Percentiles rank a stretch among this genome's conserved stretches.
These are phyloP conservation scores for Suhomyces kilbournensis DNA, from an alignment of 805 yeast species.

Conservation along the genomic window DNA sequence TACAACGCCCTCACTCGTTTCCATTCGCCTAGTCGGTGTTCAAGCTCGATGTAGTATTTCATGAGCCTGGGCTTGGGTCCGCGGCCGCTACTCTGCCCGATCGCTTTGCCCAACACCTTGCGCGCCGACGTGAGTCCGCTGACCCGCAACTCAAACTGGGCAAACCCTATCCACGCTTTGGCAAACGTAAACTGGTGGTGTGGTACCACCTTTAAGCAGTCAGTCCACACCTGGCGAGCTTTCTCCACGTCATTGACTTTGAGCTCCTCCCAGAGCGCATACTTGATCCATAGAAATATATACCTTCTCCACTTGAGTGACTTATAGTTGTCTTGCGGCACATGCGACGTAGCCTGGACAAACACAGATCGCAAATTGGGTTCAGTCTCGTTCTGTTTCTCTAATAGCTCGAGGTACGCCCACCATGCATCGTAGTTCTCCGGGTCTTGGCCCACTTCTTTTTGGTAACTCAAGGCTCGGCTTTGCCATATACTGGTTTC, in stretches of 20 bases:
- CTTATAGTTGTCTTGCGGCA: slow-evolving; percentile 34
- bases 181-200: slow-evolving; percentile 62
- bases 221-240: slow-evolving; percentile 52
- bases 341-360: slow-evolving; percentile 41
- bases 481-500: slow-evolving; percentile 51
- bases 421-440: slow-evolving; percentile 81
- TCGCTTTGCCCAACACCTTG: slow-evolving; percentile 64
- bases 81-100: slow-evolving; percentile 47
- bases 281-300: slow-evolving; percentile 66
- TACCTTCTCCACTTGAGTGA: slow-evolving; percentile 62
- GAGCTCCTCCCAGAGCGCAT: slow-evolving; percentile 61
- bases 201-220: slow-evolving; percentile 51
- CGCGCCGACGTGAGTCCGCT: slow-evolving; percentile 51
- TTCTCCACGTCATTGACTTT: slow-evolving; percentile 36
- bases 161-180: slow-evolving; percentile 68
- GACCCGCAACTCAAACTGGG: slow-evolving; percentile 72
- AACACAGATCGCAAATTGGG: slow-evolving; percentile 32
- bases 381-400: slow-evolving; percentile 20
- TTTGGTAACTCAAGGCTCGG: slow-evolving; percentile 55
- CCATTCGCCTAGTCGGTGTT: slow-evolving; percentile 67
- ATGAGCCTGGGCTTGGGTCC: slow-evolving; percentile 60
- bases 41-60: slow-evolving; percentile 64
- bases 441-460: slow-evolving; percentile 44
- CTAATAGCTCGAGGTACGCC: slow-evolving; percentile 56
- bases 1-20: slow-evolving; percentile 74